Evolutionary conservation across 352 stramenopile genomes (phyloP), one percentile per base, ranked within the genome.

Genomic region (Aphanomyces invadans): DNA sequence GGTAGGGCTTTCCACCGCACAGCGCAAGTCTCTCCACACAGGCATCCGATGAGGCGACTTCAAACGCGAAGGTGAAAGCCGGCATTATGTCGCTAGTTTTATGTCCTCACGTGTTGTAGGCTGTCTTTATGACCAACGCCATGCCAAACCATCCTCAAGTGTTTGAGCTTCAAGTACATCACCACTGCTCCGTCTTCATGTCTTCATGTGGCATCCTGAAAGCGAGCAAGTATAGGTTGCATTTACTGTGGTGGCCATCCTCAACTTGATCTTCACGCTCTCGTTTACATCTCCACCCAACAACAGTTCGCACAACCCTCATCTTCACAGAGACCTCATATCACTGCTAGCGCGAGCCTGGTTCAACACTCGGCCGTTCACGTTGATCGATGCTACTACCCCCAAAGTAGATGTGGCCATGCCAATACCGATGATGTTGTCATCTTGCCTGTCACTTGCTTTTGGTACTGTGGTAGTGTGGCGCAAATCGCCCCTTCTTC

Each of bases 61-160:
- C 29, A 9, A 38, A 49, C 36, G 29, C 25, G 4, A 53, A 42
- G 25, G 55, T 48, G 17, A 32, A 5, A 7, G 31, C 33, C 12
- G 21, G 29, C 1, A 26, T 28, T 12, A 44, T 44, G 17, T 46
- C 15, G 12, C 1, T 32, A 28, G 17, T 21, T 39, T 39, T 59
- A 1, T 19, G 25, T 11, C 7, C 32, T 21, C 23, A 25, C 23
- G 2, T 25, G 15, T 1, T 17, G n/a, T 64, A 64, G 55, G 55
- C 55, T 7, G 55, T 64, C 7, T 64, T 64, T 2, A 64, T 64
- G 55, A 64, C 55, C 4, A 64, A 64, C 21, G 3, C 55, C n/a
- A 64, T 64, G 55, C 55, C 33, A n/a, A 64, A 51, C 23, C 55
- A 64, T 21, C 55, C 55, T 21, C 32, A 64, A 51, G 55, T 64